These are phyloP conservation scores for Rhynchosporium secalis DNA, from an alignment of 2,329 filamentous ascomycete species.

Conservation along the genomic window DNA sequence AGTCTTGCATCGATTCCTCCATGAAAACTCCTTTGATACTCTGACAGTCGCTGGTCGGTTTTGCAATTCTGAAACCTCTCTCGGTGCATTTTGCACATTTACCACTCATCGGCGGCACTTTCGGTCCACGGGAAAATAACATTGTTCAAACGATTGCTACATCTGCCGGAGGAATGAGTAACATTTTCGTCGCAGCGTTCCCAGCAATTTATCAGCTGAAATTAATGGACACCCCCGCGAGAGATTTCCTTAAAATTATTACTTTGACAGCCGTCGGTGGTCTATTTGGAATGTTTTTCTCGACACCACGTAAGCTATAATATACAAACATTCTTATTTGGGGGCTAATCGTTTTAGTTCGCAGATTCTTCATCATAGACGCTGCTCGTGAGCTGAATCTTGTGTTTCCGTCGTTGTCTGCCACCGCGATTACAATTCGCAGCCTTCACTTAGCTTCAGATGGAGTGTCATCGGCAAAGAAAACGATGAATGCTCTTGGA, in stretches of 20 bases:
- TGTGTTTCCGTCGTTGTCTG: constrained; percentile 60
- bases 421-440: constrained; percentile 61
- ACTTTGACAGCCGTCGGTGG: not conserved
- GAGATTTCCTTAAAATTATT: not conserved
- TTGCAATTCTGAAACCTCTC: not conserved
- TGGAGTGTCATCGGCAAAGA: constrained; percentile 53
- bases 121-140: not conserved
- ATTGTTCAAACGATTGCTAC: not conserved
- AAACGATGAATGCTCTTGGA: constrained; percentile 57
- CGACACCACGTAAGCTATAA: not conserved
- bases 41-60: not conserved
- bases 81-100: not conserved
- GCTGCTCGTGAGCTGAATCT: constrained; percentile 60
- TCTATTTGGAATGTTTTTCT: not conserved
- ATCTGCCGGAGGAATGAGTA: not conserved
- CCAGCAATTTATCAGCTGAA: not conserved
- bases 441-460: constrained; percentile 59
- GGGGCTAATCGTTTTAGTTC: no score
- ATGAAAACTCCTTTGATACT: not conserved
- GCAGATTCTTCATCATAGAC: constrained; percentile 63
- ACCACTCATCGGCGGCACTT: not conserved
- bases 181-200: not conserved
- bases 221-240: not conserved
- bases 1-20: not conserved
- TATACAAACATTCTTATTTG: no score